Conservation (phyloP, 345 rosid genomes). For the Acer negundo region DNA sequence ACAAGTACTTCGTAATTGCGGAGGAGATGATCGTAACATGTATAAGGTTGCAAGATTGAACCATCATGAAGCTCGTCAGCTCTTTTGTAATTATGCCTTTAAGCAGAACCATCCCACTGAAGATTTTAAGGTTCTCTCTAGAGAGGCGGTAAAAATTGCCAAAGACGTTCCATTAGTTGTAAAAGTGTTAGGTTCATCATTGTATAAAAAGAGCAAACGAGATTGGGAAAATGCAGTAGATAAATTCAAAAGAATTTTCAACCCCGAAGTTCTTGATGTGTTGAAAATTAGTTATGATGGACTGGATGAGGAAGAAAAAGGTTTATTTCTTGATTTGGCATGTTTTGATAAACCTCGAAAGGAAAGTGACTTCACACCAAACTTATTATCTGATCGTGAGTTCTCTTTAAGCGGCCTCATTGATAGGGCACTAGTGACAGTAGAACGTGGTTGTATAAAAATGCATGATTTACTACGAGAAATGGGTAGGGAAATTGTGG, state of each 20-base stretch:
- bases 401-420: too few species aligned
- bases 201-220: neutral
- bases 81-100: constrained; percentile 14
- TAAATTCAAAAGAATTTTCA: neutral
- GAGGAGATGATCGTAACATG: neutral
- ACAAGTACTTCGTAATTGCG: neutral
- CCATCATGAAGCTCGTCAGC: neutral
- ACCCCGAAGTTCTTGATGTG: constrained; percentile 14
- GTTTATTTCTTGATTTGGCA: constrained; percentile 34
- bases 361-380: too few species aligned
- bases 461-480: too few species aligned
- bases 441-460: too few species aligned
- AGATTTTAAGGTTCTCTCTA: neutral
- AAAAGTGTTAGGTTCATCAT: constrained; percentile 13
- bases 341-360: constrained; percentile 31
- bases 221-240: constrained; percentile 9
- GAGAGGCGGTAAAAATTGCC: neutral
- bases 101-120: neutral
- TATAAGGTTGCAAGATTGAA: neutral
- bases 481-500: too few species aligned
- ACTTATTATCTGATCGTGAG: too few species aligned
- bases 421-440: too few species aligned
- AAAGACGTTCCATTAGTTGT: constrained; percentile 14
- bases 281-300: constrained; percentile 34
- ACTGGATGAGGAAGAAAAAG: constrained; percentile 27